Evolutionary conservation across 2,329 filamentous ascomycete species (phyloP), one percentile per base, ranked within the genome.

Genomic region (Coleophoma cylindrospora): DNA sequence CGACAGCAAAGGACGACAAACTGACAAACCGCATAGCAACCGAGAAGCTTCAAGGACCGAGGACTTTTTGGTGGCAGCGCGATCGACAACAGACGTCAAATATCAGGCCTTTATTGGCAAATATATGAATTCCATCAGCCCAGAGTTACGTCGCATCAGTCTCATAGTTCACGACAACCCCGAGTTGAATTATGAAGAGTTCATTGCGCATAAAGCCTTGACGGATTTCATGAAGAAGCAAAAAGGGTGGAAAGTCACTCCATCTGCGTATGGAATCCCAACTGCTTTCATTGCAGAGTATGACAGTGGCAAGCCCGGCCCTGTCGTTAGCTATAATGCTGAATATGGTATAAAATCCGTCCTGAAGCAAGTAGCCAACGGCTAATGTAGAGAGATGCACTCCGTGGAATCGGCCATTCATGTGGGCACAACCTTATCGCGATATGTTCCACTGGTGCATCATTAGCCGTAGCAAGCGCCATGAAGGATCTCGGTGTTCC

Each of bases 221-320:
- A 77, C 74, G 1, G 65, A 66, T 6, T 81, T 75, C 51, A 66
- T 79, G 60, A 62, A 62, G 13, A 63, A 59, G 13, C 69, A 68
- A 46, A 46, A 65, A 13, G 72, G 69, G 34, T 80, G 77, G 76
- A 65, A 70, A 32, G 76, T 82, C 22, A 77, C 69, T 1, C 68
- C 68, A 2, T 75, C 74, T 1, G 76, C 74, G 1, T 79, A 77
- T 54, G 72, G 70, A 9, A 68, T 81, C 53, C 65, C 19, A 33
- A 81, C 77, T 2, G 77, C 77, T 12, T 80, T 77, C 68, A 68
- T 73, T 22, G 76, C 76, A 4, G 70, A 73, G 1, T 77, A 67
- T 50, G 71, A 76, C 49, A 74, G 66, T 47, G 70, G 72, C 11
- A 69, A 58, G 46, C 62, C 66, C n/a, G 75, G 75, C 0, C 74